Conservation (phyloP, 2,329 filamentous ascomycete genomes). For the Talaromyces sp. region DNA sequence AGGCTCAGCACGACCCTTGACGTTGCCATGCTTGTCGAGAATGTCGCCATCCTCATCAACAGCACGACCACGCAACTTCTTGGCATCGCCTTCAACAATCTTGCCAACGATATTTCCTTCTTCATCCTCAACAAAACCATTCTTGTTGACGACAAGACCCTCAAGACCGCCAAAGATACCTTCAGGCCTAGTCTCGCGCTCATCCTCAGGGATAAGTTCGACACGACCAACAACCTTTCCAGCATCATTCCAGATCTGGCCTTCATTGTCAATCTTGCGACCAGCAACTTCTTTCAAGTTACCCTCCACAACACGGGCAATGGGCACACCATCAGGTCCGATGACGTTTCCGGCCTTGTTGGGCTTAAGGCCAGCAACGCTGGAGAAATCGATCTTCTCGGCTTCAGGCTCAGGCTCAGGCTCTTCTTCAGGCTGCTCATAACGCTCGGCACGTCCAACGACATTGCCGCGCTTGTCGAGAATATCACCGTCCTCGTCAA, state of each 20-base stretch:
- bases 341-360: constrained; percentile 61
- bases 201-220: constrained; percentile 56
- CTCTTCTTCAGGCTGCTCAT: constrained; percentile 46
- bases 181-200: constrained; percentile 55
- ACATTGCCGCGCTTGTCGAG: constrained; percentile 61
- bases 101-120: constrained; percentile 74
- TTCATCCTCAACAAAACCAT: constrained; percentile 66
- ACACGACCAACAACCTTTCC: constrained; percentile 57
- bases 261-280: constrained; percentile 54
- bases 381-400: constrained; percentile 50
- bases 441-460: constrained; percentile 56
- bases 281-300: constrained; percentile 56
- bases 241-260: constrained; percentile 55
- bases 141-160: constrained; percentile 55
- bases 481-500: constrained; percentile 62
- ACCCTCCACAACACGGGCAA: constrained; percentile 56
- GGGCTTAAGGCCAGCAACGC: constrained; percentile 52
- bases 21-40: constrained; percentile 68
- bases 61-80: constrained; percentile 66
- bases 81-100: constrained; percentile 67
- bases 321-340: constrained; percentile 51
- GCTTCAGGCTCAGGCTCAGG: constrained; percentile 49
- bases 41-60: constrained; percentile 84
- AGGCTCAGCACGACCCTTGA: constrained; percentile 58
- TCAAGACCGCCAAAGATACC: constrained; percentile 59